These are phyloP conservation scores for Scedosporium dehoogii DNA, from an alignment of 2,329 filamentous ascomycete genomes.

Conservation along the genomic window DNA sequence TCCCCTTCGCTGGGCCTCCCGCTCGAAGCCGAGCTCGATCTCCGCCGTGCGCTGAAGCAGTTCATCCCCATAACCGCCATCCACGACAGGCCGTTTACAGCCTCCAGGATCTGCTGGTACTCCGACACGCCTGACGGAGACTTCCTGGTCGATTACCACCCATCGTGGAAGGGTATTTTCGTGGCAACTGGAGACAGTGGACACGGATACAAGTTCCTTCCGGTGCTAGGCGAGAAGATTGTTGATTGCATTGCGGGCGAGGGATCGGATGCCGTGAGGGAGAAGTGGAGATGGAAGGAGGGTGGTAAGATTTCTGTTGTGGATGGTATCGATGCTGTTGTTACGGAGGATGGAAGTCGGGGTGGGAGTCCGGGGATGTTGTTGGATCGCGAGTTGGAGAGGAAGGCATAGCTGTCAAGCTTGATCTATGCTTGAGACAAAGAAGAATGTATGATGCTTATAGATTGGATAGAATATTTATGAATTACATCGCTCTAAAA, in stretches of 20 bases:
- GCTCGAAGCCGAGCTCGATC: slow-evolving; percentile 48
- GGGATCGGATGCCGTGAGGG: slow-evolving; percentile 38
- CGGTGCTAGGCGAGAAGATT: slow-evolving; percentile 53
- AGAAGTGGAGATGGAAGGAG: slow-evolving; percentile 56
- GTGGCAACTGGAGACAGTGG: slow-evolving; percentile 54
- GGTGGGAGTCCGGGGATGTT: slow-evolving; percentile 37
- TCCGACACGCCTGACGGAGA: slow-evolving; percentile 62
- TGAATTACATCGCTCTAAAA: not conserved
- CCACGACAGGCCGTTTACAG: slow-evolving; percentile 42
- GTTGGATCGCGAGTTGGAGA: slow-evolving; percentile 32
- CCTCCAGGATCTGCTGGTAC: slow-evolving; percentile 65
- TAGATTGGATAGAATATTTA: not conserved
- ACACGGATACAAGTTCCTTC: slow-evolving; percentile 61
- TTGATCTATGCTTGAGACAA: too few relatives aligned
- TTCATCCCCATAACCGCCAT: slow-evolving; percentile 39
- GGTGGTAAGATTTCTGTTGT: not conserved
- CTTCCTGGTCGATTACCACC: slow-evolving; percentile 63
- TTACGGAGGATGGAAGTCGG: slow-evolving; percentile 38
- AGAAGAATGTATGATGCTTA: too few relatives aligned
- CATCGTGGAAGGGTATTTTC: slow-evolving; percentile 47
- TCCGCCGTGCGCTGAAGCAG: slow-evolving; percentile 49
- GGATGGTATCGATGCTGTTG: slow-evolving; percentile 1
- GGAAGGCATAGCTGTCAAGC: slow-evolving; percentile 8
- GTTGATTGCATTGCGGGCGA: slow-evolving; percentile 41
- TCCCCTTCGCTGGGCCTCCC: slow-evolving; percentile 40